phyloP scores from a whole-genome alignment of 805 yeast species.

The Candida palmyrensis region DNA sequence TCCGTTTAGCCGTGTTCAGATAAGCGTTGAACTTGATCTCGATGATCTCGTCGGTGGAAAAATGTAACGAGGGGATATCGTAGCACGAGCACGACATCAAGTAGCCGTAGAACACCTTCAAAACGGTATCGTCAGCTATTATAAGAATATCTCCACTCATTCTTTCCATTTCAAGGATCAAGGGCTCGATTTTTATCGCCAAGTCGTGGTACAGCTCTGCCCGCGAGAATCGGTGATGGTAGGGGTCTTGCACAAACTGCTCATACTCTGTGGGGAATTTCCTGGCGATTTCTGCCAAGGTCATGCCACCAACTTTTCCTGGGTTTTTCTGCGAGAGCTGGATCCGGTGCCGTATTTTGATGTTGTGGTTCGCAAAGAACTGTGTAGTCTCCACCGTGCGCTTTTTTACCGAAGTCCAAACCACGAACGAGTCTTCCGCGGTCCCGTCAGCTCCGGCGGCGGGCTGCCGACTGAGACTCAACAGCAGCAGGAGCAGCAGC shows the following conservation, averaged over 20 bases:
- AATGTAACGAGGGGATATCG: conserved; percentile 77
- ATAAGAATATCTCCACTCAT: conserved; percentile 82
- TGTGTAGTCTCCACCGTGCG: conserved; percentile 79
- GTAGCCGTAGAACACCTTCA: conserved; percentile 89
- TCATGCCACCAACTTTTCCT: conserved; percentile 73
- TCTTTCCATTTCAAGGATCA: conserved; percentile 90
- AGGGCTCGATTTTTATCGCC: conserved; percentile 90
- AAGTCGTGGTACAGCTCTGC: conserved; percentile 95
- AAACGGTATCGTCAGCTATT: conserved; percentile 88
- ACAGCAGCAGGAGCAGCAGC: too few relatives aligned
- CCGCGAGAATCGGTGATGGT: conserved; percentile 87
- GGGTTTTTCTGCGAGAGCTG: conserved; percentile 87
- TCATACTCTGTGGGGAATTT: conserved; percentile 67
- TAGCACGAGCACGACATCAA: conserved; percentile 85
- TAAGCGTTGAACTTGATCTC: conserved; percentile 87
- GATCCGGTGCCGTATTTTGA: conserved; percentile 67
- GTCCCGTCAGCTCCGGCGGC: conserved; percentile 11
- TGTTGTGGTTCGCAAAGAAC: conserved; percentile 57
- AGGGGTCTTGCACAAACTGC: conserved; percentile 70
- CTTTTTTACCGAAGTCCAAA: conserved; percentile 93
- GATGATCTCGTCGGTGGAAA: conserved; percentile 78
- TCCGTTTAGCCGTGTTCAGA: conserved; percentile 56
- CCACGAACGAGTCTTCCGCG: conserved; percentile 43
- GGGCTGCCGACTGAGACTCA: not conserved
- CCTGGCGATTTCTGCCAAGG: conserved; percentile 51